Evolutionary conservation across 495 filamentous ascomycete genomes (phyloP).

Genomic region (Penicillium flavigenum): DNA sequence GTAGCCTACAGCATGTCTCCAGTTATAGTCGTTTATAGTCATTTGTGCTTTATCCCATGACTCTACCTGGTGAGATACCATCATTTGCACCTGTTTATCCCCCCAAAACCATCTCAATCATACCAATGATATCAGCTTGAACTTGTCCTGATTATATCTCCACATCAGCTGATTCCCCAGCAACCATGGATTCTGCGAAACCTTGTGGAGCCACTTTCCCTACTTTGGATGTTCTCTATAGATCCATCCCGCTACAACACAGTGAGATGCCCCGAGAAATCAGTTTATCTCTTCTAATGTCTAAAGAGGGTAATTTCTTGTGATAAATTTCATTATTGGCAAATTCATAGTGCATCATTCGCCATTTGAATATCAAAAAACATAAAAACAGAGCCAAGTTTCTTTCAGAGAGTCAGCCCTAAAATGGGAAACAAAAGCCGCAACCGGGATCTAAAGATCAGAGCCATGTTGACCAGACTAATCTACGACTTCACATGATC

Average conservation of each 20-base stretch:
- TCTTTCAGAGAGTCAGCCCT: neutral
- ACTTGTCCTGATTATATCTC: conserved; percentile 7
- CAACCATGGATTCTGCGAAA: conserved; percentile 11
- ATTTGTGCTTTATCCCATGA: neutral
- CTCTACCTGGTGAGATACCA: neutral
- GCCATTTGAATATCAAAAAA: neutral
- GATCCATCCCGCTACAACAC: too few relatives aligned
- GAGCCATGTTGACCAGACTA: neutral
- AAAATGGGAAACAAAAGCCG: neutral
- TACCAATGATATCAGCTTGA: neutral
- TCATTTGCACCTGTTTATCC: neutral
- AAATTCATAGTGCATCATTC: neutral
- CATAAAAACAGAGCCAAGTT: neutral
- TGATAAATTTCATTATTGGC: neutral
- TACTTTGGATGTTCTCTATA: neutral
- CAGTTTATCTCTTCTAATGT: neutral
- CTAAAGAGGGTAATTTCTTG: neutral
- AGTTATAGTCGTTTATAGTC: neutral
- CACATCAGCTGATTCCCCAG: conserved; percentile 10
- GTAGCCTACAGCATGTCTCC: neutral
- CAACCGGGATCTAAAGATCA: neutral
- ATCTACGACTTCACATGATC: conserved; percentile 4
- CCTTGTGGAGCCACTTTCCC: conserved; percentile 1
- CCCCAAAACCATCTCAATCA: neutral
- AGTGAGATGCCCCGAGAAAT: neutral